phyloP scores from a whole-genome alignment of 805 yeast species.

The Saturnispora hagleri region DNA sequence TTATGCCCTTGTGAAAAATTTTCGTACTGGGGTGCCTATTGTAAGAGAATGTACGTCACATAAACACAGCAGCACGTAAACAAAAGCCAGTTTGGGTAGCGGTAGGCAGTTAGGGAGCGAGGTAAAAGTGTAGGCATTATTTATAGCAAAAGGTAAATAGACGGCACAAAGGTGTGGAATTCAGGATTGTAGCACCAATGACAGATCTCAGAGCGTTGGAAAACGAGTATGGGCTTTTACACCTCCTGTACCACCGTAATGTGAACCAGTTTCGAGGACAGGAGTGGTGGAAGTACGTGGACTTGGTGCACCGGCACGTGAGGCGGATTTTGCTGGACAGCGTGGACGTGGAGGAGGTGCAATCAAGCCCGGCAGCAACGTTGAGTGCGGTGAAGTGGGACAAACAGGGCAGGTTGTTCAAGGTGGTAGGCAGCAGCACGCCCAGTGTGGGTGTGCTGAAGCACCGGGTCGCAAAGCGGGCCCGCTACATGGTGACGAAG shows the following conservation, averaged over 20 bases:
- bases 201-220: conserved; percentile 10
- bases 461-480: not conserved
- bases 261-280: conserved; percentile 67
- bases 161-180: not conserved
- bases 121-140: not conserved
- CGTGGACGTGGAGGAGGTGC: not conserved
- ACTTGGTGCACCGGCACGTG: conserved; percentile 50
- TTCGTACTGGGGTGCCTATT: not conserved
- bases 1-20: not conserved
- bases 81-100: not conserved
- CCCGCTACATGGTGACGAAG: conserved; percentile 27
- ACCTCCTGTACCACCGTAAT: conserved; percentile 60
- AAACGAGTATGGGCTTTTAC: conserved; percentile 51
- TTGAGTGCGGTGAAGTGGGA: not conserved
- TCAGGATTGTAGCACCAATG: not conserved
- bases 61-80: not conserved
- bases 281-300: conserved; percentile 68
- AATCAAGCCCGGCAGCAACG: not conserved
- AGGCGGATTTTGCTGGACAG: conserved; percentile 18
- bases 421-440: not conserved
- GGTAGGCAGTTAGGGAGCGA: not conserved
- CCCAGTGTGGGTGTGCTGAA: not conserved
- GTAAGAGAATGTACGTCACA: not conserved
- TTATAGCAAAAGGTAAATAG: not conserved
- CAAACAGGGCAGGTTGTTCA: not conserved